Conservation (phyloP, 139 green algal species). For the Helicosporidium sp. region DNA sequence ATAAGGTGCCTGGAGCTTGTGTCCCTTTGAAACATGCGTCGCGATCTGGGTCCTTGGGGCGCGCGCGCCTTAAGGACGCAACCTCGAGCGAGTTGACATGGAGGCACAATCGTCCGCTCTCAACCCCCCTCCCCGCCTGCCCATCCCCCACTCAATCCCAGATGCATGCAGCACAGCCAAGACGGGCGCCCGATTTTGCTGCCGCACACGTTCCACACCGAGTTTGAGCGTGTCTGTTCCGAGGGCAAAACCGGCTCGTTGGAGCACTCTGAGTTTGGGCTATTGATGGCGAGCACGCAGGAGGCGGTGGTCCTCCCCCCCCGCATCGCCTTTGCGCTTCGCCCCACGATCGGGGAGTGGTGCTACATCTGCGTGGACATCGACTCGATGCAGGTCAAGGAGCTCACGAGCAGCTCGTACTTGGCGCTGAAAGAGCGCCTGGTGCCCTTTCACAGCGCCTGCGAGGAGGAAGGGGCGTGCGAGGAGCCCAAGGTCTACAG, state of each 20-base stretch:
- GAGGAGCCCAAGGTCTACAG: neutral
- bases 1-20: neutral
- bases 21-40: neutral
- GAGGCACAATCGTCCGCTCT: too few relatives aligned
- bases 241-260: slow-evolving; percentile 9
- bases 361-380: neutral
- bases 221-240: slow-evolving; percentile 13
- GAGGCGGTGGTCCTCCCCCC: slow-evolving; percentile 23
- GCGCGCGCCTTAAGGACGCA: too few relatives aligned
- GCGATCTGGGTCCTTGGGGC: neutral
- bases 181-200: slow-evolving; percentile 18
- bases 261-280: slow-evolving; percentile 5
- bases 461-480: too few relatives aligned
- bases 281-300: slow-evolving; percentile 13
- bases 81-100: too few relatives aligned
- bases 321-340: slow-evolving; percentile 28
- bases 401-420: slow-evolving; percentile 34
- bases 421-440: slow-evolving; percentile 52
- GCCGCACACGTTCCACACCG: slow-evolving; percentile 21
- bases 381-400: slow-evolving; percentile 7
- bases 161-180: slow-evolving; percentile 6
- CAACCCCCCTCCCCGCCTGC: neutral
- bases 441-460: slow-evolving; percentile 3
- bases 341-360: slow-evolving; percentile 6
- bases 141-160: neutral